phyloP scores from a whole-genome alignment of 2,329 filamentous ascomycete species.

The Zelopaecilomyces penicillatus region DNA sequence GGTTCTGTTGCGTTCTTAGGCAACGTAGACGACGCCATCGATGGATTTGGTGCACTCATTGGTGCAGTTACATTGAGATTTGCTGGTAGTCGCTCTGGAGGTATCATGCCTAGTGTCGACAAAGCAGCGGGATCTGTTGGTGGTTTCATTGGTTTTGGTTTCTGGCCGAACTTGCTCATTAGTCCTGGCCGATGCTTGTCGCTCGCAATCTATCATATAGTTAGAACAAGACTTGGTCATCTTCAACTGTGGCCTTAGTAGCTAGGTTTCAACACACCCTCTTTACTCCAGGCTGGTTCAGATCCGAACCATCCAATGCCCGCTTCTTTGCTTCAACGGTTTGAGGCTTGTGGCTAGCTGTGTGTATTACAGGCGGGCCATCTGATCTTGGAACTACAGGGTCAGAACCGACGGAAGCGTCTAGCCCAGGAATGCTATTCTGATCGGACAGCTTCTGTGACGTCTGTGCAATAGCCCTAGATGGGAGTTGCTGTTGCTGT shows the following conservation, averaged over 20 bases:
- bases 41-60: slow-evolving; percentile 9
- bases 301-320: slow-evolving; percentile 29
- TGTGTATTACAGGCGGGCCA: slow-evolving; percentile 33
- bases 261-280: slow-evolving; percentile 27
- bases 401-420: background rate
- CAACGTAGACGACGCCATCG: slow-evolving; percentile 15
- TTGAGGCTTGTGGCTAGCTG: slow-evolving; percentile 16
- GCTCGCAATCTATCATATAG: slow-evolving; percentile 20
- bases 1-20: slow-evolving; percentile 7
- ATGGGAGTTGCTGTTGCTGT: too few species aligned
- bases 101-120: slow-evolving; percentile 40
- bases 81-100: slow-evolving; percentile 34
- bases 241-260: background rate
- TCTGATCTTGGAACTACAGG: slow-evolving; percentile 15
- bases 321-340: slow-evolving; percentile 33
- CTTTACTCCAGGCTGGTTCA: slow-evolving; percentile 26
- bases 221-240: slow-evolving; percentile 15
- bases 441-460: slow-evolving; percentile 1
- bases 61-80: slow-evolving; percentile 11
- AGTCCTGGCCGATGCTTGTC: slow-evolving; percentile 23
- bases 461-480: too few species aligned
- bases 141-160: slow-evolving; percentile 19
- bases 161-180: slow-evolving; percentile 29
- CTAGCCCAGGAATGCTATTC: background rate
- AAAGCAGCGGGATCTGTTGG: slow-evolving; percentile 44